phyloP scores from a whole-genome alignment of 306 rosid species.

The Vachellia pachyceras region DNA sequence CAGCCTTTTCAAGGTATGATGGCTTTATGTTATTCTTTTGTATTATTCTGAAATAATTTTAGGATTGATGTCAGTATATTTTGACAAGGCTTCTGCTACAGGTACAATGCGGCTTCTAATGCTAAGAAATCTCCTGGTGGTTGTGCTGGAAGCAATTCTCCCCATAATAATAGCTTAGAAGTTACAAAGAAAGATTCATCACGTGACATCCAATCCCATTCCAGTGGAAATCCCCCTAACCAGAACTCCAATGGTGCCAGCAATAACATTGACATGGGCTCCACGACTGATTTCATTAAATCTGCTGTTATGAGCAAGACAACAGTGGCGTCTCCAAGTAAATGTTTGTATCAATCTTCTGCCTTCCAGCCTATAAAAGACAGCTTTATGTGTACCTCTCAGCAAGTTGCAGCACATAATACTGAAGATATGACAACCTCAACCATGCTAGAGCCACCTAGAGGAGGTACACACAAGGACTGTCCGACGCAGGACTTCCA shows the following conservation, averaged over 20 bases:
- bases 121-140: constrained; percentile 64
- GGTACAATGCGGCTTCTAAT: constrained; percentile 73
- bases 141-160: constrained; percentile 72
- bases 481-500: constrained; percentile 51
- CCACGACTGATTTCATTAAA: constrained; percentile 61
- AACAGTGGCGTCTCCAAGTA: constrained; percentile 56
- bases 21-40: constrained; percentile 31
- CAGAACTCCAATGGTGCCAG: constrained; percentile 70
- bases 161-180: constrained; percentile 55
- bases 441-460: constrained; percentile 54
- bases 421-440: constrained; percentile 40
- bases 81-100: constrained; percentile 36
- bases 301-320: constrained; percentile 56
- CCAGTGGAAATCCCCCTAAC: constrained; percentile 69
- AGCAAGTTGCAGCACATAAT: constrained; percentile 51
- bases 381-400: constrained; percentile 43
- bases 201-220: constrained; percentile 62
- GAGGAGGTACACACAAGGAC: constrained; percentile 49
- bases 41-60: constrained; percentile 27
- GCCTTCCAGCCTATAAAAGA: constrained; percentile 64
- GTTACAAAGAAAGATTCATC: constrained; percentile 57
- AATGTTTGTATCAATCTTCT: constrained; percentile 58
- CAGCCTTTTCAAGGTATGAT: constrained; percentile 85
- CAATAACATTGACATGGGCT: constrained; percentile 79
- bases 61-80: constrained; percentile 3